Evolutionary conservation across 2,329 filamentous ascomycete genomes (phyloP).

Genomic region (Verticillium dahliae): DNA sequence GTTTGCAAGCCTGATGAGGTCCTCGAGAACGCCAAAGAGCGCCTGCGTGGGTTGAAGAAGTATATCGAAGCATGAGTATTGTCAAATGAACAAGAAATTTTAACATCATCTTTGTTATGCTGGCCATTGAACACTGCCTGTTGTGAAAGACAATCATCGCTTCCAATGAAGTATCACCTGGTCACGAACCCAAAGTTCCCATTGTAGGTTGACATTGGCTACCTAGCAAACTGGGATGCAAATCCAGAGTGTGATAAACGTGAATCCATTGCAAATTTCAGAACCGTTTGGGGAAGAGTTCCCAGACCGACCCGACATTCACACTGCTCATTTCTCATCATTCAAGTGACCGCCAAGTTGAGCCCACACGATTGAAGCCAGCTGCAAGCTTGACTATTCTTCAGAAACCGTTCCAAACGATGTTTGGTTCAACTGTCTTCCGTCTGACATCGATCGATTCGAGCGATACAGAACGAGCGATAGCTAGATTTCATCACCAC

Average conservation of each 20-base stretch:
- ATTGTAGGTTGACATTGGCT: no score
- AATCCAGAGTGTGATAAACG: no score
- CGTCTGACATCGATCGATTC: not conserved
- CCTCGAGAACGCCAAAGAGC: conserved; percentile 70
- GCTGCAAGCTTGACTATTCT: not conserved
- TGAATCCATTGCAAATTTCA: no score
- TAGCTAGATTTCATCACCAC: no score
- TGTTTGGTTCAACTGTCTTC: not conserved
- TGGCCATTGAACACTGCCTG: not conserved
- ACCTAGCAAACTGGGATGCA: no score
- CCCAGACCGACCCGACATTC: no score
- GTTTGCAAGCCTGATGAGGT: conserved; percentile 94
- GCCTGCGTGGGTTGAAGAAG: conserved; percentile 65
- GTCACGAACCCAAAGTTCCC: no score
- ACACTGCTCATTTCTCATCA: no score
- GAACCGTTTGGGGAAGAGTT: no score
- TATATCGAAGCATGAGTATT: conserved; percentile 41
- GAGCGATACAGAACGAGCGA: no score
- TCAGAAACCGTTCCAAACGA: not conserved
- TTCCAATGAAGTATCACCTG: not conserved
- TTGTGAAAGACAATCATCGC: not conserved
- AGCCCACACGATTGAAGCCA: not conserved
- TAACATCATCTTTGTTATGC: not conserved
- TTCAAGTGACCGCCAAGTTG: not conserved
- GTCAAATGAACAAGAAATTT: not conserved